These are phyloP conservation scores for Fusarium pseudonygamai DNA, from an alignment of 2,329 filamentous ascomycete species.

Conservation along the genomic window DNA sequence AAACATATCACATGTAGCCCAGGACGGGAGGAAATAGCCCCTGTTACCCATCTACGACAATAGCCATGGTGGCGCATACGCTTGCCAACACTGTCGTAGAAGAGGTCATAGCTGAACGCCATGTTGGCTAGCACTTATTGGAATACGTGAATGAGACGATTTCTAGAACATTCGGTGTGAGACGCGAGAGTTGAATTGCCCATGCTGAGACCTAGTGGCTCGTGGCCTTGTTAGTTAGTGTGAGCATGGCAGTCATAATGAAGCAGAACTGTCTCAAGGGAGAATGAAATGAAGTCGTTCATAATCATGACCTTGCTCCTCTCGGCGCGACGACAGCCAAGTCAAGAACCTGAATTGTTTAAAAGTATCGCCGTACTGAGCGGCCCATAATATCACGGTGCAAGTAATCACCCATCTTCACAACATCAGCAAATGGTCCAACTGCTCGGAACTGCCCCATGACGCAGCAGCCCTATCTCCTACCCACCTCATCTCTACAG, in stretches of 20 bases:
- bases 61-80: neutral
- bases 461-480: neutral
- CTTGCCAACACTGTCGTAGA: neutral
- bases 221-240: neutral
- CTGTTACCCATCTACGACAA: neutral
- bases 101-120: neutral
- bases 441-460: neutral
- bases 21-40: neutral
- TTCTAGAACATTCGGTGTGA: neutral
- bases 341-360: fast-evolving
- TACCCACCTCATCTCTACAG: neutral
- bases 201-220: neutral
- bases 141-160: too few species aligned
- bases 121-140: neutral
- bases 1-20: neutral
- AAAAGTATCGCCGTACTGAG: too few species aligned
- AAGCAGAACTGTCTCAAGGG: neutral
- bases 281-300: too few species aligned
- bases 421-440: neutral
- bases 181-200: neutral
- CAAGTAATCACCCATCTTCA: neutral
- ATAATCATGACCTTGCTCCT: too few species aligned
- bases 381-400: too few species aligned
- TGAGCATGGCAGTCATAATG: neutral
- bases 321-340: fast-evolving